Evolutionary conservation across 208 protist species (phyloP).

Genomic region (Strigomonas culicis): DNA sequence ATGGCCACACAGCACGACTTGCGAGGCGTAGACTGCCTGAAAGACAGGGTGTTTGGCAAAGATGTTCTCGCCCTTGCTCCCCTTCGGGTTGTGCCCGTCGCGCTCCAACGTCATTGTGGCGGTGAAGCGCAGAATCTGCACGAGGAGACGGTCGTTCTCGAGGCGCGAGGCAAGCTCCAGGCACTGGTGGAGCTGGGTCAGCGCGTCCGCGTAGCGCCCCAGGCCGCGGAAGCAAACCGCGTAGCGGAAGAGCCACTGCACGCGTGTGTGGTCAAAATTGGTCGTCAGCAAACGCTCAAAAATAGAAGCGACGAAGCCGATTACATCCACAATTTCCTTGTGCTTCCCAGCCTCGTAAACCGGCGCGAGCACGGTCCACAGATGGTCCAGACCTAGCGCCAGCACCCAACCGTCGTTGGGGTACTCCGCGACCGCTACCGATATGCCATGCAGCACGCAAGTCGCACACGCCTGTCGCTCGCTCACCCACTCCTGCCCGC

Average conservation of each 20-base stretch:
- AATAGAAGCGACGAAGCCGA: conserved; percentile 55
- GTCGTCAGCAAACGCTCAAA: conserved; percentile 63
- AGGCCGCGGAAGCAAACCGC: conserved; percentile 54
- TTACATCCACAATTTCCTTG: conserved; percentile 48
- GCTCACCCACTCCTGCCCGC: conserved; percentile 37
- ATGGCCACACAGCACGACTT: conserved; percentile 29
- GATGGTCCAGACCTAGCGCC: conserved; percentile 38
- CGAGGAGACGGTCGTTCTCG: conserved; percentile 58
- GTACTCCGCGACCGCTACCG: conserved; percentile 61
- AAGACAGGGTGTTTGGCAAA: conserved; percentile 19
- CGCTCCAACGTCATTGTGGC: conserved; percentile 16
- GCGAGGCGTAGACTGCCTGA: conserved; percentile 34
- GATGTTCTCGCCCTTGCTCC: conserved; percentile 16
- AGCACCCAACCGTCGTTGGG: conserved; percentile 48
- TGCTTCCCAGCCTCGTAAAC: conserved; percentile 46
- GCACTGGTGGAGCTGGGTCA: conserved; percentile 31
- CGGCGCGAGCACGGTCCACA: conserved; percentile 52
- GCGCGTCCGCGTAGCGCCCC: conserved; percentile 43
- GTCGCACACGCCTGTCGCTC: conserved; percentile 40
- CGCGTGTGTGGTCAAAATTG: conserved; percentile 49
- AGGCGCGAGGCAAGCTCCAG: conserved; percentile 42
- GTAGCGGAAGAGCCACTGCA: conserved; percentile 73
- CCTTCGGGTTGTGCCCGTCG: conserved; percentile 19
- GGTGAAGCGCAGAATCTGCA: conserved; percentile 64
- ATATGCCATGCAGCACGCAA: conserved; percentile 53